Conservation (phyloP, 176 grass and related monocot species). For the Luzula sylvatica region DNA sequence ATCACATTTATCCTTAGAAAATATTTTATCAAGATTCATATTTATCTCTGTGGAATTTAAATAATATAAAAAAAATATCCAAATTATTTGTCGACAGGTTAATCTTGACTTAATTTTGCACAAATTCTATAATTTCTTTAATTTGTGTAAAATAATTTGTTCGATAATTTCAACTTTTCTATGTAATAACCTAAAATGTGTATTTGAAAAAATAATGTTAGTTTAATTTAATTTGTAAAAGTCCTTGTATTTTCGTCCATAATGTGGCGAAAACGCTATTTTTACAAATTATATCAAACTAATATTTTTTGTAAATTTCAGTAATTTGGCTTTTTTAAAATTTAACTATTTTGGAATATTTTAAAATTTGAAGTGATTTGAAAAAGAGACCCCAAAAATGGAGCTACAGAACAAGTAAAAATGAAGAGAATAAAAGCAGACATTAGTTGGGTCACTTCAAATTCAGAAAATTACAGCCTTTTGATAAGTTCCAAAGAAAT, state of each 20-base stretch:
- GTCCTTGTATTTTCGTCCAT: not conserved
- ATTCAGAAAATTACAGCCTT: slow-evolving; percentile 18
- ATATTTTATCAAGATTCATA: no score
- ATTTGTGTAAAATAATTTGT: no score
- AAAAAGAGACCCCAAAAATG: not conserved
- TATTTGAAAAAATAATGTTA: no score
- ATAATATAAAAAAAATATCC: no score
- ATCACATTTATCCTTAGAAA: no score
- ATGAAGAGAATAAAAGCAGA: slow-evolving; percentile 6
- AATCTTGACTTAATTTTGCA: no score
- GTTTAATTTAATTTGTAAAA: not conserved
- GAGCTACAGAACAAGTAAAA: not conserved
- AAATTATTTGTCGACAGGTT: no score
- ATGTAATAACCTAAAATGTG: no score
- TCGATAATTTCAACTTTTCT: no score
- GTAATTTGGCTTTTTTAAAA: not conserved
- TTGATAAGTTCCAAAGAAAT: slow-evolving; percentile 3
- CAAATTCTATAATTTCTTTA: no score
- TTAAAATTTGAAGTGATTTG: not conserved
- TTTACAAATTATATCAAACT: not conserved
- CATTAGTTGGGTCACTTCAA: slow-evolving; percentile 24
- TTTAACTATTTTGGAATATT: not conserved
- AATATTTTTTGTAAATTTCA: not conserved
- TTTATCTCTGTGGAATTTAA: no score
- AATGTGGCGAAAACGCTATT: not conserved